Evolutionary conservation across 1,284 basidiomycete genomes (phyloP).

Genomic region (Ustilago tritici): DNA sequence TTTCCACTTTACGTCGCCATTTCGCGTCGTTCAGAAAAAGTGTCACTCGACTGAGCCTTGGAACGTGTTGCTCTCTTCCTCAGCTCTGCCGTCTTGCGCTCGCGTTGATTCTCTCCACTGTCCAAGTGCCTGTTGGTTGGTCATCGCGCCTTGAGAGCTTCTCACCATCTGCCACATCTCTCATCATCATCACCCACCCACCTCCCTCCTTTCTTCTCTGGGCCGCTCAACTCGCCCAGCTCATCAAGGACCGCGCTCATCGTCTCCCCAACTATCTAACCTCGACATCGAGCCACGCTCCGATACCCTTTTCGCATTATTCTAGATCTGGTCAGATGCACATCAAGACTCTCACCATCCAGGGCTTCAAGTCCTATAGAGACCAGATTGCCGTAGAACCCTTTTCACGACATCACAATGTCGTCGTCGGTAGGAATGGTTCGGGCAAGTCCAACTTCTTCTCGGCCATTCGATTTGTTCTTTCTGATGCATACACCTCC

Average conservation of each 20-base stretch:
- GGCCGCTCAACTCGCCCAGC: neutral
- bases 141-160: slow-evolving; percentile 15
- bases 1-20: slow-evolving; percentile 25
- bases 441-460: slow-evolving; percentile 71
- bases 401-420: slow-evolving; percentile 70
- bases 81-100: no score
- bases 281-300: neutral
- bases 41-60: slow-evolving; percentile 7
- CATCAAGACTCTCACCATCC: slow-evolving; percentile 66
- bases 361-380: slow-evolving; percentile 93
- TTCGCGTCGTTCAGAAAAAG: neutral
- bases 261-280: neutral
- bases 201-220: neutral
- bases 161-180: neutral
- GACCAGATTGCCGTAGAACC: slow-evolving; percentile 75
- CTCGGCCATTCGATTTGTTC: slow-evolving; percentile 87
- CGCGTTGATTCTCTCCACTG: neutral
- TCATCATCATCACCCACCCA: slow-evolving; percentile 3
- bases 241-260: slow-evolving; percentile 8
- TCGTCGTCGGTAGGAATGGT: slow-evolving; percentile 70
- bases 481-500: slow-evolving; percentile 96
- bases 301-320: neutral
- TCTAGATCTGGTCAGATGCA: slow-evolving; percentile 27
- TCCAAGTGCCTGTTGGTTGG: neutral
- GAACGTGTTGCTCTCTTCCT: slow-evolving; percentile 20